phyloP scores from a whole-genome alignment of 2,329 filamentous ascomycete genomes.

The Penicillium sp. region DNA sequence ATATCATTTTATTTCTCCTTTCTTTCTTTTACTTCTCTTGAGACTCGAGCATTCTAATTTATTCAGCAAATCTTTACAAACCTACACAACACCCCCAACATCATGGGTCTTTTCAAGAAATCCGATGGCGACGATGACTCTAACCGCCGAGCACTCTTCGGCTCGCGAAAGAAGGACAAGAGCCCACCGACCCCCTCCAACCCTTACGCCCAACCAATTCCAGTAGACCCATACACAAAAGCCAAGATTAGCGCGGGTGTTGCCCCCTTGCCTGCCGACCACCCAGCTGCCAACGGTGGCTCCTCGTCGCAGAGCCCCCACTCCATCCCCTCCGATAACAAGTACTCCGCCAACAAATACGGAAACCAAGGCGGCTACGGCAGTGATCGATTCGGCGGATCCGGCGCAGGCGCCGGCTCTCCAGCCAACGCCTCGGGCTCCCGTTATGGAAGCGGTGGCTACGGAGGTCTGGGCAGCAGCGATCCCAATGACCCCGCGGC shows the following conservation, averaged over 20 bases:
- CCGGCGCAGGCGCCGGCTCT: conserved; percentile 30
- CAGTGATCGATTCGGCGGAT: conserved; percentile 52
- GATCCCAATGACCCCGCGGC: conserved; percentile 51
- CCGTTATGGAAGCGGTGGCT: conserved; percentile 52
- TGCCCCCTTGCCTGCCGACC: conserved; percentile 35
- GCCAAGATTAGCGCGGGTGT: conserved; percentile 47
- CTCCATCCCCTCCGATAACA: conserved; percentile 34
- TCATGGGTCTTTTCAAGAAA: conserved; percentile 52
- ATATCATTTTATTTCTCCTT: conserved; percentile 9
- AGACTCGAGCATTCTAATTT: background rate
- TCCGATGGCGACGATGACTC: conserved; percentile 52
- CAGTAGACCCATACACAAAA: conserved; percentile 55
- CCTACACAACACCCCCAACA: background rate
- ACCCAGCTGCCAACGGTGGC: conserved; percentile 25
- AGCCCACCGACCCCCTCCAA: conserved; percentile 52
- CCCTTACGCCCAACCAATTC: conserved; percentile 56
- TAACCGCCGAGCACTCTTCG: conserved; percentile 59
- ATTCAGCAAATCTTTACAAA: background rate
- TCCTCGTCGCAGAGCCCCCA: conserved; percentile 27
- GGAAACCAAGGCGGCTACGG: conserved; percentile 52
- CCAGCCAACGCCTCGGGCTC: conserved; percentile 35
- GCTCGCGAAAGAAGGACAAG: conserved; percentile 55
- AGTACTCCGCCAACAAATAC: conserved; percentile 39
- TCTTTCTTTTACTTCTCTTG: background rate
- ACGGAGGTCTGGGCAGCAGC: conserved; percentile 54